Evolutionary conservation across 2,329 filamentous ascomycete genomes (phyloP).

Genomic region (Sphaceloma murrayae): DNA sequence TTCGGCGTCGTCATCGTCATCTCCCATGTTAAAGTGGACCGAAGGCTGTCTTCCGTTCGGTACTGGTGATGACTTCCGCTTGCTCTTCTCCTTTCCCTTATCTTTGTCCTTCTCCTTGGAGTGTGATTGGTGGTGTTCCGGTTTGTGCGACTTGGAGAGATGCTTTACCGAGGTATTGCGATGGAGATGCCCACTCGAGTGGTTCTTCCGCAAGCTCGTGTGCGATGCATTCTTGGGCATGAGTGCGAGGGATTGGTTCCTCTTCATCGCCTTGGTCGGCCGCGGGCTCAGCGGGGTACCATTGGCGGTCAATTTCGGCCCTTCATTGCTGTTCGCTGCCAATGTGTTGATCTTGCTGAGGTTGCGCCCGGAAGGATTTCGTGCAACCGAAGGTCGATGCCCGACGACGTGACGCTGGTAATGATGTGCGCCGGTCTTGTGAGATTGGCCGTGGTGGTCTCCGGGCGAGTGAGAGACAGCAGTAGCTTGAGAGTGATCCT

Average conservation of each 20-base stretch:
- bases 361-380: constrained; percentile 36
- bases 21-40: constrained; percentile 35
- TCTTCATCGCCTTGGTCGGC: constrained; percentile 29
- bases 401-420: constrained; percentile 33
- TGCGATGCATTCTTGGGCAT: constrained; percentile 30
- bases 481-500: constrained; percentile 24
- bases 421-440: constrained; percentile 24
- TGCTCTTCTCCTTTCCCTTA: constrained; percentile 3
- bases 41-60: constrained; percentile 29
- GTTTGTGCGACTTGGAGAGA: constrained; percentile 26
- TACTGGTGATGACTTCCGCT: constrained; percentile 22
- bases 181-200: constrained; percentile 35
- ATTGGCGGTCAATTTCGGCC: constrained; percentile 14
- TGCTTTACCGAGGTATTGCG: constrained; percentile 30
- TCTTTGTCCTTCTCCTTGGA: constrained; percentile 13
- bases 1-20: constrained; percentile 22
- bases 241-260: constrained; percentile 33
- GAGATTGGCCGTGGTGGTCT: constrained; percentile 8
- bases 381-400: constrained; percentile 28
- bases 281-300: constrained; percentile 26
- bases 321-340: constrained; percentile 17
- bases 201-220: constrained; percentile 25
- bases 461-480: constrained; percentile 20
- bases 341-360: constrained; percentile 32
- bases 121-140: constrained; percentile 16